phyloP scores from a whole-genome alignment of 129 eudicot species.

The Pseudognaphalium luteoalbum region DNA sequence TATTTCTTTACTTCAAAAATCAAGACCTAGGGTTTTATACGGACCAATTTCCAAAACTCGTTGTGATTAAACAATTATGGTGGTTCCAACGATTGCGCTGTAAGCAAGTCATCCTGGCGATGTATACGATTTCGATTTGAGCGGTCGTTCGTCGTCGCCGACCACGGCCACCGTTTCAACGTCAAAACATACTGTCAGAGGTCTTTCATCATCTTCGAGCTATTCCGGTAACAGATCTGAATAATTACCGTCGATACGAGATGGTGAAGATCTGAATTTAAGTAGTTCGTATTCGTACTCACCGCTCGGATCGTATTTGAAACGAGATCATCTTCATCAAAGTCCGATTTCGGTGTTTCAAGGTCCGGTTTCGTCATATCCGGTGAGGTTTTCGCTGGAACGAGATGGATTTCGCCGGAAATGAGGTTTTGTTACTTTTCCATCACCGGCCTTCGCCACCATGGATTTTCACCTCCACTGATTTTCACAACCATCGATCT shows the following conservation, averaged over 20 bases:
- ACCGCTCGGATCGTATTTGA: slow-evolving; percentile 59
- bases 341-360: slow-evolving; percentile 92
- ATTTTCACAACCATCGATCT: no score
- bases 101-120: slow-evolving; percentile 64
- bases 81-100: slow-evolving; percentile 83
- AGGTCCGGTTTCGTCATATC: slow-evolving; percentile 45
- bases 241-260: slow-evolving; percentile 37
- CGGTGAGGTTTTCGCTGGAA: slow-evolving; percentile 51
- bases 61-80: slow-evolving; percentile 42
- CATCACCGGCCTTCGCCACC: no score
- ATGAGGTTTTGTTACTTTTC: slow-evolving; percentile 41
- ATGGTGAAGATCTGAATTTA: slow-evolving; percentile 55
- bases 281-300: slow-evolving; percentile 59
- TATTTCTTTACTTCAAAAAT: not conserved
- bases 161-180: slow-evolving; percentile 54
- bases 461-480: no score
- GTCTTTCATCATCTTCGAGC: slow-evolving; percentile 51
- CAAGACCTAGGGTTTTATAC: slow-evolving; percentile 17
- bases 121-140: slow-evolving; percentile 54
- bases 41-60: not conserved
- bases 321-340: slow-evolving; percentile 81
- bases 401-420: slow-evolving; percentile 46
- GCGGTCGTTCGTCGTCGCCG: slow-evolving; percentile 51
- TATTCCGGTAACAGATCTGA: slow-evolving; percentile 50
- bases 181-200: slow-evolving; percentile 56